These are phyloP conservation scores for Dothideomycetes sp. DNA, from an alignment of 2,329 filamentous ascomycete species.

Conservation along the genomic window DNA sequence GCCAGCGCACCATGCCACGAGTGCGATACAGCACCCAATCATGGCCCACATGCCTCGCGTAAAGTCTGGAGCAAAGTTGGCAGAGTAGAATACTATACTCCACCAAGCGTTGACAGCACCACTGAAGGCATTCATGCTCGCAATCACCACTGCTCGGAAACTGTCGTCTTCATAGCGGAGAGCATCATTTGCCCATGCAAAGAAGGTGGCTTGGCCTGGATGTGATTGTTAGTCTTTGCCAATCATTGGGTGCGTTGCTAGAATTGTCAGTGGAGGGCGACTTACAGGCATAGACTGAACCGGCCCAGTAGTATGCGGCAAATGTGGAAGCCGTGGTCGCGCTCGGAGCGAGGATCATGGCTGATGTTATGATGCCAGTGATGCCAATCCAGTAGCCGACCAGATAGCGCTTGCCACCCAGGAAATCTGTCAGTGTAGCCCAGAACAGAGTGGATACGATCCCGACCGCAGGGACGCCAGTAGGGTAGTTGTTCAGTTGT, in stretches of 20 bases:
- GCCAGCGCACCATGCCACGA: constrained; percentile 48
- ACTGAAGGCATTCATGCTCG: constrained; percentile 59
- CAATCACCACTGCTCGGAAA: constrained; percentile 55
- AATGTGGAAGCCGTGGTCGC: constrained; percentile 46
- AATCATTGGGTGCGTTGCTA: too few relatives aligned
- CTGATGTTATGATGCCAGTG: constrained; percentile 51
- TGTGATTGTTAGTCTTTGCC: too few relatives aligned
- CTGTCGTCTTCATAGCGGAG: constrained; percentile 53
- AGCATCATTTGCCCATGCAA: constrained; percentile 65
- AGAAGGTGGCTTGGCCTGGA: constrained; percentile 53
- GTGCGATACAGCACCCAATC: constrained; percentile 51
- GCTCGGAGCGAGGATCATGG: constrained; percentile 48
- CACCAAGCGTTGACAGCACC: constrained; percentile 65
- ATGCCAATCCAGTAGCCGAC: constrained; percentile 56
- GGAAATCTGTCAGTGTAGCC: constrained; percentile 56
- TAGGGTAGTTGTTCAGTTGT: constrained; percentile 44
- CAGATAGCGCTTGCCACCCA: constrained; percentile 52
- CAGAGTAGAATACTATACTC: constrained; percentile 60
- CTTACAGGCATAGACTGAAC: constrained; percentile 54
- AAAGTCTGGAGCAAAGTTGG: constrained; percentile 55
- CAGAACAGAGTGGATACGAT: constrained; percentile 53
- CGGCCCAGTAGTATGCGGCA: constrained; percentile 59
- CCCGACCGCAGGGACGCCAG: constrained; percentile 41
- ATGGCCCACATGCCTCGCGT: constrained; percentile 63
- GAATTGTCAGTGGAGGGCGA: too few relatives aligned